Conservation (phyloP, 495 filamentous ascomycete genomes). For the Penicilliopsis zonata region DNA sequence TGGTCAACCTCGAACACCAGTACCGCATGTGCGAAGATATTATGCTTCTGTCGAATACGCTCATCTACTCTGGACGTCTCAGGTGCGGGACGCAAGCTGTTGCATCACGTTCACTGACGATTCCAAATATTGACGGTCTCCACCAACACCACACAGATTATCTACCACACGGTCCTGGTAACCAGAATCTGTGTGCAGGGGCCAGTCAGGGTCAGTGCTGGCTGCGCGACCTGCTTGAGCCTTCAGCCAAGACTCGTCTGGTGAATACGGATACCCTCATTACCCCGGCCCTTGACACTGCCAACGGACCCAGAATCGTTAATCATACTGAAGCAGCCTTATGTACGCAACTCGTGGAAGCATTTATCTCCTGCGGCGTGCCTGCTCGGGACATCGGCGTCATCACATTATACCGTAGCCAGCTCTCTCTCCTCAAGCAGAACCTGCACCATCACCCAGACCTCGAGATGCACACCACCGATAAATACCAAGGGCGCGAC, state of each 20-base stretch:
- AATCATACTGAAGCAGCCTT: slow-evolving; percentile 72
- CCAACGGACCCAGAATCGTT: slow-evolving; percentile 70
- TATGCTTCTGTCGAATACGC: slow-evolving; percentile 83
- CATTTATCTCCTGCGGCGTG: slow-evolving; percentile 63
- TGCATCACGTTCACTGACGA: slow-evolving; percentile 45
- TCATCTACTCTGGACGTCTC: slow-evolving; percentile 81
- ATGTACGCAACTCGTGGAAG: slow-evolving; percentile 63
- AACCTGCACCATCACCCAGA: slow-evolving; percentile 35
- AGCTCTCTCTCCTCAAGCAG: slow-evolving; percentile 55
- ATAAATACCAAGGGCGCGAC: slow-evolving; percentile 91
- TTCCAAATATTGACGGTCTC: slow-evolving; percentile 49
- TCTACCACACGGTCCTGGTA: slow-evolving; percentile 15
- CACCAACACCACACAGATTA: slow-evolving; percentile 37
- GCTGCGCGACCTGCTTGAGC: slow-evolving; percentile 65
- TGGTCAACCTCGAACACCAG: slow-evolving; percentile 86
- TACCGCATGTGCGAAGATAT: slow-evolving; percentile 98
- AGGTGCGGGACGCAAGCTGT: slow-evolving; percentile 78
- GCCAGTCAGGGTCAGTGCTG: slow-evolving; percentile 51
- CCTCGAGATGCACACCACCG: slow-evolving; percentile 91
- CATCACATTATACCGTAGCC: slow-evolving; percentile 95
- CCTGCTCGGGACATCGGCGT: slow-evolving; percentile 74
- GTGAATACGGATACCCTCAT: slow-evolving; percentile 75
- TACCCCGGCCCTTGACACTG: slow-evolving; percentile 50
- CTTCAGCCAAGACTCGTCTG: slow-evolving; percentile 62
- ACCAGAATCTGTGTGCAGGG: slow-evolving; percentile 37